Evolutionary conservation across 108 stramenopile species (phyloP).

Genomic region (Craspedostauros australis): DNA sequence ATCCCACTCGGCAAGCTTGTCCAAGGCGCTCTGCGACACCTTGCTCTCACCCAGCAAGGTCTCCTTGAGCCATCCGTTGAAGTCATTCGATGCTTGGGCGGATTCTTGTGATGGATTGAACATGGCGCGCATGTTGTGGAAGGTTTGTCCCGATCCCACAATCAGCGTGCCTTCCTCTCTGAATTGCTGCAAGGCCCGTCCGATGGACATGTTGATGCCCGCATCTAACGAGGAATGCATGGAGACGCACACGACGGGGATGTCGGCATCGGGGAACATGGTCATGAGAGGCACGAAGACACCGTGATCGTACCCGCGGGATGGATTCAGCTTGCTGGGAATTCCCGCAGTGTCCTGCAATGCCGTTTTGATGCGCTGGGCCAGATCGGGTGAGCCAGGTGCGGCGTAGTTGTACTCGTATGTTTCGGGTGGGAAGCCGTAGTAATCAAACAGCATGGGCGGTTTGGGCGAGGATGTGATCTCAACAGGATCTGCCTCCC

Average conservation of each 20-base stretch:
- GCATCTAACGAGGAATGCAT: constrained; percentile 34
- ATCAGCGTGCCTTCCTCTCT: constrained; percentile 59
- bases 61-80: constrained; percentile 41
- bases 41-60: constrained; percentile 1
- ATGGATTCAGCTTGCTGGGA: constrained; percentile 14
- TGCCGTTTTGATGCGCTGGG: constrained; percentile 30
- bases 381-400: constrained; percentile 50
- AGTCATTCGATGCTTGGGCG: constrained; percentile 9
- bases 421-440: constrained; percentile 68
- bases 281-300: constrained; percentile 79
- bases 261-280: constrained; percentile 70
- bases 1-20: constrained; percentile 27
- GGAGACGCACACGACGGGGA: constrained; percentile 77
- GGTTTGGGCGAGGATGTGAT: constrained; percentile 24
- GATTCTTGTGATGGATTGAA: constrained; percentile 15
- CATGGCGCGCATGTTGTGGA: constrained; percentile 56
- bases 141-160: constrained; percentile 68
- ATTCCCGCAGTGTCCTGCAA: constrained; percentile 31
- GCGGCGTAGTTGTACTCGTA: constrained; percentile 68
- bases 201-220: constrained; percentile 43
- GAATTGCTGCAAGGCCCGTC: constrained; percentile 51
- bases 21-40: not conserved
- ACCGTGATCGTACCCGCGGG: constrained; percentile 83
- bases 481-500: constrained; percentile 28
- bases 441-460: constrained; percentile 68